A percentile compares a stretch with the other conserved stretches of the same genome.
Evolutionary conservation across 768 basidiomycete species (phyloP).

Genomic region (Boletus subcaerulescens): DNA sequence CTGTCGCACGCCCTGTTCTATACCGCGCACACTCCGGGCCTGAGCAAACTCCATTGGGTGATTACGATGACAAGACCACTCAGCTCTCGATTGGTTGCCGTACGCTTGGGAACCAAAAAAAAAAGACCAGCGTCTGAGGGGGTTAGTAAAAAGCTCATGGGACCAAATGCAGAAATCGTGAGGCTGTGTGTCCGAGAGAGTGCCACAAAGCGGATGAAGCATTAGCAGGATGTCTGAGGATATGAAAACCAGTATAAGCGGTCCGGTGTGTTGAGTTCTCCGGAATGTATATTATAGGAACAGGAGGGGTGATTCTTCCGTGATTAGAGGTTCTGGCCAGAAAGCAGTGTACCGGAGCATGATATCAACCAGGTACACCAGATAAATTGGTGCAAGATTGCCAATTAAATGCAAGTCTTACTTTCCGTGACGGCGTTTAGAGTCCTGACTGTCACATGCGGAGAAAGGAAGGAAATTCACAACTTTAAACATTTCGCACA

Average conservation of each 20-base stretch:
- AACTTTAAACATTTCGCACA: constrained; percentile 5
- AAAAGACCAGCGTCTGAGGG: too few relatives aligned
- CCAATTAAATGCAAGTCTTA: constrained; percentile 7
- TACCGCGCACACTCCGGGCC: not conserved
- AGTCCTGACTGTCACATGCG: constrained; percentile 16
- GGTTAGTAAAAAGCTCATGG: not conserved
- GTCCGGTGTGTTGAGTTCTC: not conserved
- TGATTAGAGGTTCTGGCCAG: constrained; percentile 2
- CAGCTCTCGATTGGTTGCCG: constrained; percentile 4
- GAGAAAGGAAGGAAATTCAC: constrained; percentile 7
- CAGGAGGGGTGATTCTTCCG: not conserved
- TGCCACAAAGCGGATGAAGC: constrained; percentile 30
- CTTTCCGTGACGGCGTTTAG: constrained; percentile 6
- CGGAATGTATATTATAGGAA: not conserved
- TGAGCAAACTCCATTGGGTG: constrained; percentile 7
- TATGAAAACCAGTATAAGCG: constrained; percentile 5
- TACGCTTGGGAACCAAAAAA: not conserved
- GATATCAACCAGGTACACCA: constrained; percentile 23
- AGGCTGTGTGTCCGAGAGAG: constrained; percentile 30
- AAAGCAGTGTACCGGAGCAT: constrained; percentile 16
- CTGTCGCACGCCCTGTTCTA: not conserved
- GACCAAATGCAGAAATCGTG: constrained; percentile 5
- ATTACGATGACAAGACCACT: constrained; percentile 5
- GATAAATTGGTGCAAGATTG: constrained; percentile 11
- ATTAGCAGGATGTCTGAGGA: constrained; percentile 16